Conservation (phyloP, 1,284 basidiomycete genomes). For the Kwoniella shivajii region DNA sequence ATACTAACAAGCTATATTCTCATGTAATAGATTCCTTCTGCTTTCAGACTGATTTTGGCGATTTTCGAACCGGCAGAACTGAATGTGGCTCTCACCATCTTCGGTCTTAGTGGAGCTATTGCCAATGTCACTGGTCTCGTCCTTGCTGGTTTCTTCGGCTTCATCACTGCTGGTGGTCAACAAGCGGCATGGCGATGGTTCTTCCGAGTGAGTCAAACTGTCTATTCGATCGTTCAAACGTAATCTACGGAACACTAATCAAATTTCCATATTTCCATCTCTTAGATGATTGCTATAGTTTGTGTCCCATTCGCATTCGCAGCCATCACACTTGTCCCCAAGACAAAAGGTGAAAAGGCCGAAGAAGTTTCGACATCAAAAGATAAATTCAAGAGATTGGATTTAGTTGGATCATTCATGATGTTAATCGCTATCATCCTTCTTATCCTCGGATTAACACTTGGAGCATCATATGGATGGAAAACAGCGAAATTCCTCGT, state of each 20-base stretch:
- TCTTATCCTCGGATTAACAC: slow-evolving; percentile 49
- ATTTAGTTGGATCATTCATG: slow-evolving; percentile 36
- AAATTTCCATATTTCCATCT: neutral
- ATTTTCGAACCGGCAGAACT: slow-evolving; percentile 43
- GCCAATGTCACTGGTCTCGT: slow-evolving; percentile 47
- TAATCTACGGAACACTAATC: neutral
- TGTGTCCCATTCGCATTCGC: slow-evolving; percentile 33
- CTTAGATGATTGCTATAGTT: slow-evolving; percentile 26
- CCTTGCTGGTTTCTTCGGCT: slow-evolving; percentile 46
- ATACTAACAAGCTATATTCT: no score
- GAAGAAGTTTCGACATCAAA: slow-evolving; percentile 15
- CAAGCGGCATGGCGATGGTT: slow-evolving; percentile 52
- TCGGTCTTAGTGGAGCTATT: slow-evolving; percentile 47
- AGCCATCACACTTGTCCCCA: slow-evolving; percentile 30
- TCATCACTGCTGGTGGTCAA: slow-evolving; percentile 49
- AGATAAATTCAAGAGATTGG: slow-evolving; percentile 40
- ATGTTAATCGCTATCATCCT: slow-evolving; percentile 46
- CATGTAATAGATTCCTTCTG: slow-evolving; percentile 36
- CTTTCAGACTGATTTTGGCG: slow-evolving; percentile 47
- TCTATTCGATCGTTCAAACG: neutral
- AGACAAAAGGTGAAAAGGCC: slow-evolving; percentile 26
- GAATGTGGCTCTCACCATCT: slow-evolving; percentile 43
- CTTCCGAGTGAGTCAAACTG: slow-evolving; percentile 35
- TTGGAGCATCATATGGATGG: slow-evolving; percentile 46
- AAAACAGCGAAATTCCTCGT: slow-evolving; percentile 48